Evolutionary conservation across 2,329 filamentous ascomycete species (phyloP).

Genomic region (Paecilomyces variotii): DNA sequence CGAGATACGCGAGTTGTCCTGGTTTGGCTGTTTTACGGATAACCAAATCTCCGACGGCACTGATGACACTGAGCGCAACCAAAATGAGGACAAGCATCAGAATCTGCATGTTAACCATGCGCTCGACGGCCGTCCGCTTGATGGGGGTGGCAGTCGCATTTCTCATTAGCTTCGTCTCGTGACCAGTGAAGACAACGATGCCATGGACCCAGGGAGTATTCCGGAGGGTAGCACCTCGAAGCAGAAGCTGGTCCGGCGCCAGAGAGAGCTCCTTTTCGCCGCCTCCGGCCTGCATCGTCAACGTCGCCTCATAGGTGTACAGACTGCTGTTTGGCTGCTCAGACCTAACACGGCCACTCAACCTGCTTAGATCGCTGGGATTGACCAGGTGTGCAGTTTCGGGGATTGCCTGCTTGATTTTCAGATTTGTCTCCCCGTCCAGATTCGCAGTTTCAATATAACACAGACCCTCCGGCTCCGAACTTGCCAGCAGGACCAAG

Average conservation of each 20-base stretch:
- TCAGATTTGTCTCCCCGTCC: conserved; percentile 95
- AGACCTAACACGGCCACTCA: conserved; percentile 80
- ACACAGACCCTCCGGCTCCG: conserved; percentile 92
- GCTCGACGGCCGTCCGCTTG: conserved; percentile 93
- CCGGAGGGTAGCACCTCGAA: conserved; percentile 85
- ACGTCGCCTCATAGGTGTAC: conserved; percentile 94
- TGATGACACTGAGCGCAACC: conserved; percentile 75
- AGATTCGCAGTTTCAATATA: conserved; percentile 98
- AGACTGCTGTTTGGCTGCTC: conserved; percentile 98
- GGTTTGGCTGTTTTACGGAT: conserved; percentile 54
- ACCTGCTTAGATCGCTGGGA: conserved; percentile 71
- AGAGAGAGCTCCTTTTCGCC: conserved; percentile 88
- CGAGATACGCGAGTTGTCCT: conserved; percentile 61
- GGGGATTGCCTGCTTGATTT: conserved; percentile 95
- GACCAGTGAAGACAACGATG: conserved; percentile 91
- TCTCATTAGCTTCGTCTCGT: conserved; percentile 98
- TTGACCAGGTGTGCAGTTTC: conserved; percentile 87
- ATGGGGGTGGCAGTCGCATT: conserved; percentile 96
- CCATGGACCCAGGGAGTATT: conserved; percentile 98
- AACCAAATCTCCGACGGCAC: conserved; percentile 83
- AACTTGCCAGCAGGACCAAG: conserved; percentile 83
- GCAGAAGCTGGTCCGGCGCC: conserved; percentile 83
- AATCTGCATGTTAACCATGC: conserved; percentile 88
- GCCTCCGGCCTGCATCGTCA: conserved; percentile 83
- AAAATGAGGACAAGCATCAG: conserved; percentile 81